These are phyloP conservation scores for Pichia sp. DNA, from an alignment of 1,139 yeast genomes.

Conservation along the genomic window DNA sequence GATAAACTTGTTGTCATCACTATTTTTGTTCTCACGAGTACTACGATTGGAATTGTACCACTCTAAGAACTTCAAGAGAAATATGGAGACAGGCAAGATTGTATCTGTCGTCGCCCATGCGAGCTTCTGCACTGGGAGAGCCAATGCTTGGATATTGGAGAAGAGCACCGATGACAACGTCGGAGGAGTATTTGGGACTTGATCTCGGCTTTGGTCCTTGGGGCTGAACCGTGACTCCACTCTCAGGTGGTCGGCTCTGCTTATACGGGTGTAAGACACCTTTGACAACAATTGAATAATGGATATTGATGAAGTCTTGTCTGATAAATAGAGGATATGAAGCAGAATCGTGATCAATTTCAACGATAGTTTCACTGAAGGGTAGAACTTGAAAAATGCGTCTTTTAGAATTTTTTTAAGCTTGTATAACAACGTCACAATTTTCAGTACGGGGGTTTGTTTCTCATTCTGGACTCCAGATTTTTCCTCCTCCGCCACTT, in stretches of 20 bases:
- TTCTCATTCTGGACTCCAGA: not conserved
- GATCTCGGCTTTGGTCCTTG: not conserved
- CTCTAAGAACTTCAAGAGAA: constrained; percentile 78
- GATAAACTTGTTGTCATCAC: not conserved
- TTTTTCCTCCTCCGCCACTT: not conserved
- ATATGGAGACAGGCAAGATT: constrained; percentile 79
- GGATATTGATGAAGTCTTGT: constrained; percentile 61
- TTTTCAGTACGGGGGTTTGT: not conserved
- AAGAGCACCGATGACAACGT: constrained; percentile 29
- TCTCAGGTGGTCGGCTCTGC: constrained; percentile 54
- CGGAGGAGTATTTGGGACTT: constrained; percentile 9
- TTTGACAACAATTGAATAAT: constrained; percentile 58
- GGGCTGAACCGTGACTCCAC: constrained; percentile 35
- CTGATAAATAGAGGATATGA: constrained; percentile 64
- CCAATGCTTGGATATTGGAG: constrained; percentile 38
- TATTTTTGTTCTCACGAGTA: not conserved
- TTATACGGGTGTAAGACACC: constrained; percentile 67
- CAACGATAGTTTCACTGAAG: constrained; percentile 47
- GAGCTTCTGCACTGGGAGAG: constrained; percentile 46
- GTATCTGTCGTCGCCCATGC: constrained; percentile 39
- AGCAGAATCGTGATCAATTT: constrained; percentile 54
- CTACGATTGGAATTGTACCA: constrained; percentile 68
- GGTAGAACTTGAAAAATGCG: constrained; percentile 57
- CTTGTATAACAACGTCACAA: not conserved
- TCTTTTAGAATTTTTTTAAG: constrained; percentile 25